Conservation (phyloP, 805 yeast genomes). For the Ogataea populi-albae region DNA sequence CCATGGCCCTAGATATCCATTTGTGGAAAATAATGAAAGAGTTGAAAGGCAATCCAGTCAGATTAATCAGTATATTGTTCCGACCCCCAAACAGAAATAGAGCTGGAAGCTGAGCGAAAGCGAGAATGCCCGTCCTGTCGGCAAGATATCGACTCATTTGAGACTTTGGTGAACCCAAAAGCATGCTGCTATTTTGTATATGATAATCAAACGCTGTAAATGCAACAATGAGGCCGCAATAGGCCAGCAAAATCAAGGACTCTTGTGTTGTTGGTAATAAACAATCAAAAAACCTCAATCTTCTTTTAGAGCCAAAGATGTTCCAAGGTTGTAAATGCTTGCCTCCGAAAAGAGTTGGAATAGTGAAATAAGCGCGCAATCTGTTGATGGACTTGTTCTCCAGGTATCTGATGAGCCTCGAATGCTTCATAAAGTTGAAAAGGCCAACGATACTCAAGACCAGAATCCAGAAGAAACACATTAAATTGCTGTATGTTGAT, state of each 20-base stretch:
- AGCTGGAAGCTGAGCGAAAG: constrained; percentile 43
- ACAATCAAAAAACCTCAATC: constrained; percentile 16
- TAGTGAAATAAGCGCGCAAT: constrained; percentile 18
- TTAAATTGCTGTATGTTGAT: constrained; percentile 11
- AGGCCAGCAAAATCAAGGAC: constrained; percentile 14
- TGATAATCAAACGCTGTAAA: constrained; percentile 15
- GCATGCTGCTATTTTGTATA: constrained; percentile 8
- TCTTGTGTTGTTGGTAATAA: constrained; percentile 30
- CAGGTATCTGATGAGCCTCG: constrained; percentile 8
- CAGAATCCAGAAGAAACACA: constrained; percentile 24
- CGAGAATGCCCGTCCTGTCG: constrained; percentile 55
- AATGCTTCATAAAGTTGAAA: constrained; percentile 16
- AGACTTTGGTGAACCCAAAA: constrained; percentile 16
- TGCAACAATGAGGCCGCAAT: constrained; percentile 12
- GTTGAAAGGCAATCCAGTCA: constrained; percentile 48
- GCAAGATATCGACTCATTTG: constrained; percentile 44
- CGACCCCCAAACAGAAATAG: constrained; percentile 55
- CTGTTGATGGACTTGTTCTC: constrained; percentile 8
- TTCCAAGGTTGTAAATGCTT: constrained; percentile 26
- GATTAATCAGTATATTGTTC: constrained; percentile 51
- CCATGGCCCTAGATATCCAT: constrained; percentile 39
- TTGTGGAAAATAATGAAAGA: constrained; percentile 43
- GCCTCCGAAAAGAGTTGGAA: constrained; percentile 20
- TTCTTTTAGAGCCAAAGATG: constrained; percentile 11
- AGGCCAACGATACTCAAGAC: constrained; percentile 14